Evolutionary conservation across 495 filamentous ascomycete species (phyloP).

Genomic region (Penicillium silybi): DNA sequence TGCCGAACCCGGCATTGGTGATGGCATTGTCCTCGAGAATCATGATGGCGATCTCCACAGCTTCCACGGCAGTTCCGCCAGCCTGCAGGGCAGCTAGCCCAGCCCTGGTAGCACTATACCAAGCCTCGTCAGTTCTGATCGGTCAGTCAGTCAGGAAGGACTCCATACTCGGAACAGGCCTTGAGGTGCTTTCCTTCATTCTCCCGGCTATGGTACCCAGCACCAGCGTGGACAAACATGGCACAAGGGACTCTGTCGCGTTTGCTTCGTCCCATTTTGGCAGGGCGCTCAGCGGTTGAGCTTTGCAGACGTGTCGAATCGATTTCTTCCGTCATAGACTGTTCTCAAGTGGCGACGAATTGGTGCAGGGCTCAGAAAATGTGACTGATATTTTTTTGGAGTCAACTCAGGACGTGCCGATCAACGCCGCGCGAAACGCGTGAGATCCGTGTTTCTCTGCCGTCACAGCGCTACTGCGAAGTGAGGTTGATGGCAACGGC

Average conservation of each 20-base stretch:
- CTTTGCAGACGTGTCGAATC: not conserved
- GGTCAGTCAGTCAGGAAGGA: not conserved
- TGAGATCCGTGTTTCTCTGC: not conserved
- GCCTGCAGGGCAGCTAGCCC: slow-evolving; percentile 74
- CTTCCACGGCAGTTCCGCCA: slow-evolving; percentile 79
- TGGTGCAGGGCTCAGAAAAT: not conserved
- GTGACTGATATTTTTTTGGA: not conserved
- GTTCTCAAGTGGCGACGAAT: not conserved
- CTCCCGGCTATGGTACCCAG: slow-evolving; percentile 82
- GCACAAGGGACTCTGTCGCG: slow-evolving; percentile 50
- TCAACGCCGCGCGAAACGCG: not conserved
- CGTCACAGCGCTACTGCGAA: not conserved
- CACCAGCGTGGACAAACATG: slow-evolving; percentile 95
- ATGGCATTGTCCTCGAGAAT: slow-evolving; percentile 89
- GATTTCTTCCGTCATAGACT: not conserved
- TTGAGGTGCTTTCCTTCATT: slow-evolving; percentile 81
- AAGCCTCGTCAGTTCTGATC: not conserved
- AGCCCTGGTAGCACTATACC: slow-evolving; percentile 65
- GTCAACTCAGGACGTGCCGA: not conserved
- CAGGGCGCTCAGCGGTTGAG: not conserved
- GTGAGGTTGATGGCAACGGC: slow-evolving; percentile 1
- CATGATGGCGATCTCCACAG: slow-evolving; percentile 87
- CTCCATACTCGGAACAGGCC: slow-evolving; percentile 77
- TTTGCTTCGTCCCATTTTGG: slow-evolving; percentile 28
- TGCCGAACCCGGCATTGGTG: slow-evolving; percentile 93